Conservation (phyloP, 352 stramenopile genomes). For the Pythium aquatile region DNA sequence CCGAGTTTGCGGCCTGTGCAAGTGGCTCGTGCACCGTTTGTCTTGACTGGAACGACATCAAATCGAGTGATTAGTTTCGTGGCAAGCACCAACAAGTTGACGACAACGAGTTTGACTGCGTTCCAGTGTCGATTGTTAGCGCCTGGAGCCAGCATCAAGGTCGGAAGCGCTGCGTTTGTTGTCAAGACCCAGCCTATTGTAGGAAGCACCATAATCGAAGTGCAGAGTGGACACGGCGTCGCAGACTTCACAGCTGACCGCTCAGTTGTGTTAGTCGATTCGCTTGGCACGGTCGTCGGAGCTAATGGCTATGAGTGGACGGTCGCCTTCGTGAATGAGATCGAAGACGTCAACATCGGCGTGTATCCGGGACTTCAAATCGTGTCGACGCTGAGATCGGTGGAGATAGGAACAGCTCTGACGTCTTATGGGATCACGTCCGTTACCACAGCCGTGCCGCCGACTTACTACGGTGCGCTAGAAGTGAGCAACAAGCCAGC, state of each 20-base stretch:
- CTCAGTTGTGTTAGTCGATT: conserved; percentile 44
- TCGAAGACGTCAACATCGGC: conserved; percentile 32
- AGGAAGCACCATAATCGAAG: conserved; percentile 41
- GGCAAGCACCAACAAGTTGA: conserved; percentile 34
- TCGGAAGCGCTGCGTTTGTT: conserved; percentile 33
- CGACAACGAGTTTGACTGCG: conserved; percentile 37
- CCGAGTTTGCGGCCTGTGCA: conserved; percentile 47
- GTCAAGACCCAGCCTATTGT: conserved; percentile 40
- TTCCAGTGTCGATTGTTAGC: conserved; percentile 39
- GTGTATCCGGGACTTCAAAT: conserved; percentile 51
- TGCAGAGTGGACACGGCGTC: conserved; percentile 38
- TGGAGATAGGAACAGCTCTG: conserved; percentile 34
- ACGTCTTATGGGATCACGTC: conserved; percentile 27
- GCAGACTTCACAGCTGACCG: conserved; percentile 30
- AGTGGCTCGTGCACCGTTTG: conserved; percentile 42
- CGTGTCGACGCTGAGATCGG: conserved; percentile 45
- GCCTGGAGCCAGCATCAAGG: conserved; percentile 35
- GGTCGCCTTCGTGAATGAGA: conserved; percentile 58
- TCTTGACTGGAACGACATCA: conserved; percentile 41
- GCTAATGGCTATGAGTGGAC: conserved; percentile 68
- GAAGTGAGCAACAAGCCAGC: conserved; percentile 53
- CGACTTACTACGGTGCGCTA: conserved; percentile 47
- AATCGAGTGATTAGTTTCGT: conserved; percentile 41
- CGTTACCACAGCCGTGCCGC: conserved; percentile 27
- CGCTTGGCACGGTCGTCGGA: conserved; percentile 34